Evolutionary conservation across 2,329 filamentous ascomycete species (phyloP), one percentile per base, ranked within the genome.

Genomic region (Aspergillus felis): DNA sequence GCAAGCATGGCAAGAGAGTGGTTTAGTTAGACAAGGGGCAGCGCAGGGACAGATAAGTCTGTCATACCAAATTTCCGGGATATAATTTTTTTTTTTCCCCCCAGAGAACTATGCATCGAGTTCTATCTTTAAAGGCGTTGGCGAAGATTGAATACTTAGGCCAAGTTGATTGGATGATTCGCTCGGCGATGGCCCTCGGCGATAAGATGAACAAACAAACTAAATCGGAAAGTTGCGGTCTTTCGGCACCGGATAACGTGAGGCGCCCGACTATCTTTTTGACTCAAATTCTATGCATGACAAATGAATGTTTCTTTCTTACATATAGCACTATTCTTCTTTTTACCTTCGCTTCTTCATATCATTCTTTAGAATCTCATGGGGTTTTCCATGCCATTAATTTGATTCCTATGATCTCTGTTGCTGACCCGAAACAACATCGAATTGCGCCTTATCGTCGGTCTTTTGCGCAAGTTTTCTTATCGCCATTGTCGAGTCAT

Each of bases 211-310:
- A 35, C 6, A 17, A 17, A 32, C 12, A 27, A 25, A n/a, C 24
- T 24, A 22, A 32, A 14, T 52, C 54, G 54, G 54, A 52, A 56
- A 47, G 38, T 49, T 55, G 17, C 42, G 53, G 35, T 38, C 35
- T 29, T 42, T 56, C 54, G 54, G 54, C 32, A 35, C 12, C 14
- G 5, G 14, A 7, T 35, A 17, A 5, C 32, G 1, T 38, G 32
- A 17, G 32, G 14, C 6, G 5, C 32, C 32, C 32, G 14, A 38
- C 14, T 17, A 38, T 17, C 4, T 4, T 0, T n/a, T 12, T 38
- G 32, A 25, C 8, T 49, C 12, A 25, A 14, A 12, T 28, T 49
- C 24, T 17, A n/a, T 49, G 24, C 8, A 27, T 27, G 47, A 49
- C n/a, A 27, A 22, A 38, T 28, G 1, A n/a, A 49, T 27, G 10